phyloP scores from a whole-genome alignment of 345 rosid genomes.

The Eucalyptus erythrocorys region DNA sequence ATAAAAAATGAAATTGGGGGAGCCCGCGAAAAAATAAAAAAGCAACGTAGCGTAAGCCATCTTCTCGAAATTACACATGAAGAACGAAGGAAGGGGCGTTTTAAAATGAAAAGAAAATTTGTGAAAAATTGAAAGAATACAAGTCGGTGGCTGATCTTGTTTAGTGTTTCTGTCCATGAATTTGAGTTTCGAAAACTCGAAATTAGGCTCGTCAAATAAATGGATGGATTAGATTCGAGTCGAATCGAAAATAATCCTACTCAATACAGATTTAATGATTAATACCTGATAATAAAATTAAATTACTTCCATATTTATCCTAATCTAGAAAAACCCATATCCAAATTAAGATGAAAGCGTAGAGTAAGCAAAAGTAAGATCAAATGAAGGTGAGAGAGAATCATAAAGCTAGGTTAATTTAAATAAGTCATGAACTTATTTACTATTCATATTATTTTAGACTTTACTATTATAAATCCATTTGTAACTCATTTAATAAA shows the following conservation, averaged over 20 bases:
- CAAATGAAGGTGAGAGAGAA: too few relatives aligned
- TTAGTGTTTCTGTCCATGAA: too few relatives aligned
- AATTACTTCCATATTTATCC: too few relatives aligned
- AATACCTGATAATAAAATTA: too few relatives aligned
- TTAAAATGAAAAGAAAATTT: background rate
- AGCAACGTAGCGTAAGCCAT: background rate
- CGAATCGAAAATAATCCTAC: fast-evolving
- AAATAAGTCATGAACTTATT: too few relatives aligned
- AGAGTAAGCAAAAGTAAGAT: fast-evolving
- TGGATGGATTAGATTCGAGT: fast-evolving
- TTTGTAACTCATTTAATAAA: too few relatives aligned
- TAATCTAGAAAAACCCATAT: fast-evolving
- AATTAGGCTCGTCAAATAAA: fast-evolving
- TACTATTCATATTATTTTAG: too few relatives aligned
- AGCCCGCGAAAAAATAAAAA: fast-evolving
- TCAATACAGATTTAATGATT: too few relatives aligned
- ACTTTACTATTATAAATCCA: too few relatives aligned
- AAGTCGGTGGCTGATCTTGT: fast-evolving
- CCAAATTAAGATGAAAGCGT: fast-evolving
- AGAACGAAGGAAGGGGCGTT: background rate
- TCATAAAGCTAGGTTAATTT: too few relatives aligned
- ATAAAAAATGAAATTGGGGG: background rate
- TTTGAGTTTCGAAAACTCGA: fast-evolving
- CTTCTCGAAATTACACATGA: background rate
- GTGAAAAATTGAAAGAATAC: background rate